These are phyloP conservation scores for Dillenia turbinata DNA, from an alignment of 164 flowering plant species.

Conservation along the genomic window DNA sequence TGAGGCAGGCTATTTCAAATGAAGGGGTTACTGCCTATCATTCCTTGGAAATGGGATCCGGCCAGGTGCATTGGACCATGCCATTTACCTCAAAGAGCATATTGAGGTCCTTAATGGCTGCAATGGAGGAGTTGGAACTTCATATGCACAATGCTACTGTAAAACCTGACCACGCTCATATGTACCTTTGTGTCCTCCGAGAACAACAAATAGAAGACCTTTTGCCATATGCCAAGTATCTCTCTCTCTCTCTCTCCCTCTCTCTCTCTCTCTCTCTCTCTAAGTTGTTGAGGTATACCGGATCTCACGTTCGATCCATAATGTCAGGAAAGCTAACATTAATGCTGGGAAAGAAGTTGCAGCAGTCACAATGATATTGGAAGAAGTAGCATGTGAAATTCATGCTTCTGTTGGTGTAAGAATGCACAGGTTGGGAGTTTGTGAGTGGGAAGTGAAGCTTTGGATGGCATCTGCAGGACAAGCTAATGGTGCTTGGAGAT, in stretches of 20 bases:
- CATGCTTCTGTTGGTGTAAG: constrained; percentile 79
- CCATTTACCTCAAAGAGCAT: constrained; percentile 84
- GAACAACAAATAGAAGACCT: constrained; percentile 86
- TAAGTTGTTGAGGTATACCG: background rate
- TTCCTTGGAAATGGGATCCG: constrained; percentile 31
- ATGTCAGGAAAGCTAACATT: constrained; percentile 60
- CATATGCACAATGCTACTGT: constrained; percentile 68
- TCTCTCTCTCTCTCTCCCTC: constrained; percentile 4
- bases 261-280: background rate
- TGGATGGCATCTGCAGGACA: constrained; percentile 69
- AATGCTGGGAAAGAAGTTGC: constrained; percentile 55
- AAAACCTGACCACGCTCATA: constrained; percentile 86
- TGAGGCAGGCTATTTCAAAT: constrained; percentile 67
- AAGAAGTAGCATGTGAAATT: constrained; percentile 68
- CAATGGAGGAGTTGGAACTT: constrained; percentile 95
- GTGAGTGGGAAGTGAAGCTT: constrained; percentile 97
- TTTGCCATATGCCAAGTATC: constrained; percentile 72
- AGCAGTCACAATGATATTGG: constrained; percentile 52
- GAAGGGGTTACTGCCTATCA: constrained; percentile 50
- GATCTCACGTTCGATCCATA: constrained; percentile 12
- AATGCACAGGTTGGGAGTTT: constrained; percentile 86
- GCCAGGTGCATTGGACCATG: constrained; percentile 29
- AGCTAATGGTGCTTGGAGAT: constrained; percentile 93
- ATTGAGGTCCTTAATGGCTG: constrained; percentile 79
- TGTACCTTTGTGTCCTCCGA: constrained; percentile 83